Conservation (phyloP, 192 early-diverging fungal genomes). For the Rhizoclosmatium globosum region DNA sequence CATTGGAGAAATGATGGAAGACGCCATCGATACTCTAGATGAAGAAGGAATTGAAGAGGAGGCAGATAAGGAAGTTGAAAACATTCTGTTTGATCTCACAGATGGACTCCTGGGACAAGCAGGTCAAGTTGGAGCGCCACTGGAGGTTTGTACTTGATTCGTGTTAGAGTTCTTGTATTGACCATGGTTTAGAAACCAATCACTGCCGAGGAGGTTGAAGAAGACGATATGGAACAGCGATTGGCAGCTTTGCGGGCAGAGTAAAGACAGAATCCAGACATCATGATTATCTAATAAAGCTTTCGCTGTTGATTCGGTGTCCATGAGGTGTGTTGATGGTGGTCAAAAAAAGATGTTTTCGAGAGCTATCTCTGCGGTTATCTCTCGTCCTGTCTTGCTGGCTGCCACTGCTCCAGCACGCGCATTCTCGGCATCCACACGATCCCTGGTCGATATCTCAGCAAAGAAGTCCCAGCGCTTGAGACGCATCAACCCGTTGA, state of each 20-base stretch:
- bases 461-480: background rate
- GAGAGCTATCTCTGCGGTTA: no score
- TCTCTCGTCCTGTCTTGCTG: background rate
- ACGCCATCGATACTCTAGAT: conserved; percentile 85
- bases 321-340: no score
- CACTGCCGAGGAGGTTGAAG: conserved; percentile 72
- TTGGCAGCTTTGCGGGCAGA: conserved; percentile 74
- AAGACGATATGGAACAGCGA: conserved; percentile 88
- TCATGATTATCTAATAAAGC: background rate
- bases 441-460: background rate
- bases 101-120: conserved; percentile 78
- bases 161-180: conserved; percentile 29
- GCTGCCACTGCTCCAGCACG: background rate
- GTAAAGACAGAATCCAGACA: background rate
- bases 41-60: conserved; percentile 94
- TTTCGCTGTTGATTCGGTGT: background rate
- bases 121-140: conserved; percentile 62
- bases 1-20: conserved; percentile 95
- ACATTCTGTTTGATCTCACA: conserved; percentile 87
- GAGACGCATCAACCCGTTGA: conserved; percentile 16
- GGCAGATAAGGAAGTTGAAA: conserved; percentile 93
- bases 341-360: no score
- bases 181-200: conserved; percentile 8
- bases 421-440: background rate
- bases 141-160: conserved; percentile 48